Evolutionary conservation across 345 rosid species (phyloP), one percentile per base, ranked within the genome.

Genomic region (Brassica incana): DNA sequence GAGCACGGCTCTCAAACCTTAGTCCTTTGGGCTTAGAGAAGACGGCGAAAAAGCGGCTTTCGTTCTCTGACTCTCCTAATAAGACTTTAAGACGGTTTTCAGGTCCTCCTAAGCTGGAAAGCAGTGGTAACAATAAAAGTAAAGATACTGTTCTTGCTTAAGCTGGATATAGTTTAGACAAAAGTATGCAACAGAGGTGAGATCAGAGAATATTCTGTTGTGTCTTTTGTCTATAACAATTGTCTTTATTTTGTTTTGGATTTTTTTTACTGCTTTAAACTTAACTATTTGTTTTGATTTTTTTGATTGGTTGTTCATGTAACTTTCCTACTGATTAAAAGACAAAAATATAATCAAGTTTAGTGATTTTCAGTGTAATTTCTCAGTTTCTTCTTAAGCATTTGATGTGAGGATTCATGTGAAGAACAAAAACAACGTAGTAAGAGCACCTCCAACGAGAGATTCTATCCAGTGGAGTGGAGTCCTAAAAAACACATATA

Each of bases 101-200:
- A 1, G 97, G 90, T 75, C 95, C 91, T 52, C 87, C 88, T 2
- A 90, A 82, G 78, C 38, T 92, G 43, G 92, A 88, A 9, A 73
- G 65, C 62, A 63, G 69, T 35, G 71, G 66, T 48, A 70, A 10
- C 4, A 79, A 54, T 36, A 85, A 85, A 68, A 79, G 60, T 50
- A 85, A 85, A 66, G 84, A 78, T 60, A 79, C 56, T 38, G 73
- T 64, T 65, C 25, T 68, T 73, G 45, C 78, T 62, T 73, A 74
- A 74, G 48, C n/a, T n/a, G 74, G 75, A 10, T 70, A 50, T 15
- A 64, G 45, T 9, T 54, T 71, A 65, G 62, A 66, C 60, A 20
- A 65, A 38, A 78, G 77, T 30, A 36, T 78, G 73, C 43, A 54
- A 54, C 74, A 48, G 70, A 79, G 65, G 70, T 73, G 43, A 61